Conservation (phyloP, 257 asterid genomes). For the Salvia hispanica region DNA sequence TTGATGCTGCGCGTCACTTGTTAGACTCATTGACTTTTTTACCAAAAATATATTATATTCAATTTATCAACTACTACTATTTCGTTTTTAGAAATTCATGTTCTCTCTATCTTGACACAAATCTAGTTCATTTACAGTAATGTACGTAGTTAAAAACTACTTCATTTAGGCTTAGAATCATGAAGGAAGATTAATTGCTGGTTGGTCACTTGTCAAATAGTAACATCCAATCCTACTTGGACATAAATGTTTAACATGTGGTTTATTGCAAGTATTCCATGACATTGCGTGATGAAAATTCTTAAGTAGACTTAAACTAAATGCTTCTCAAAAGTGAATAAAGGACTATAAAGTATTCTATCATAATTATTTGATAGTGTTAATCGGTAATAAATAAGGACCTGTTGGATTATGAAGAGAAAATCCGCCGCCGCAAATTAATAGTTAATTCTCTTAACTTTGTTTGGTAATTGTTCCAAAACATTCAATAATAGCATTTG, state of each 20-base stretch:
- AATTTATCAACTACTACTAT: neutral
- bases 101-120: no score
- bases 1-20: no score
- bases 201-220: no score
- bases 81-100: neutral
- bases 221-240: no score
- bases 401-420: neutral
- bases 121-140: no score
- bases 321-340: neutral
- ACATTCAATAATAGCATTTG: no score
- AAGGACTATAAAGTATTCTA: neutral
- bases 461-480: no score
- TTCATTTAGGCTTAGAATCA: no score
- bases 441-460: no score
- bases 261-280: neutral
- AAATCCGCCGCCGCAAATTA: neutral
- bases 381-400: no score
- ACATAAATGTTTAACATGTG: neutral
- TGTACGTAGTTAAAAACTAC: no score
- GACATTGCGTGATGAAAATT: neutral
- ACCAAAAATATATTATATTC: neutral
- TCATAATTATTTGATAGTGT: neutral
- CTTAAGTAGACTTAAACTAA: neutral
- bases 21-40: conserved; percentile 35
- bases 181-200: no score